Percentiles rank a stretch among this genome's conserved stretches.
phyloP scores from a whole-genome alignment of 768 basidiomycete species.

The Dioszegia crocea region DNA sequence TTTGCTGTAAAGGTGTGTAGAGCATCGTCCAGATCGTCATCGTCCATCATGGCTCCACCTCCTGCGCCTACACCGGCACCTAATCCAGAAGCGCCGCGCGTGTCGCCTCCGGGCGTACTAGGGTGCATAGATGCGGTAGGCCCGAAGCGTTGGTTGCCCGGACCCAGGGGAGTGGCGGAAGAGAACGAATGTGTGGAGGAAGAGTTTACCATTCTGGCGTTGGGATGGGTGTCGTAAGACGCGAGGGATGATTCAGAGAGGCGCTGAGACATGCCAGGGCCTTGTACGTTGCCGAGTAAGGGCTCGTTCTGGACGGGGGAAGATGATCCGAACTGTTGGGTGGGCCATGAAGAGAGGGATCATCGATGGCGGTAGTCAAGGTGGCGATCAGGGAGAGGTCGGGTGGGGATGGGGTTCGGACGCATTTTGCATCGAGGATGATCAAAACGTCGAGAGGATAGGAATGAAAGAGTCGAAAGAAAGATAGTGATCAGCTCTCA shows the following conservation, averaged over 20 bases:
- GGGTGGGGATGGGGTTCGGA: not conserved
- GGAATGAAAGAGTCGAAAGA: not conserved
- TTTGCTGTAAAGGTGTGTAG: conserved; percentile 45
- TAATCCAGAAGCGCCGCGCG: not conserved
- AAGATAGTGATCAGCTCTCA: not conserved
- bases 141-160: conserved; percentile 8
- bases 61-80: not conserved
- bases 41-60: conserved; percentile 18
- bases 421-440: not conserved
- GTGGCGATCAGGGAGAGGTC: not conserved
- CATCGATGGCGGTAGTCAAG: not conserved
- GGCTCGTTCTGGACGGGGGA: conserved; percentile 23
- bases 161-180: conserved; percentile 8
- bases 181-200: conserved; percentile 17
- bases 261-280: conserved; percentile 31
- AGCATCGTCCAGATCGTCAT: conserved; percentile 46
- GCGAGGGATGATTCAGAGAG: conserved; percentile 32
- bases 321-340: conserved; percentile 14
- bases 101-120: not conserved
- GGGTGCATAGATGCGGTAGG: conserved; percentile 10
- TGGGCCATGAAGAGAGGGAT: not conserved
- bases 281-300: conserved; percentile 28
- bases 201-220: conserved; percentile 5
- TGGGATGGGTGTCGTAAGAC: conserved; percentile 18
- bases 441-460: not conserved